Conservation (phyloP, 202 grass and related monocot genomes). For the Brachypodium distachyon region DNA sequence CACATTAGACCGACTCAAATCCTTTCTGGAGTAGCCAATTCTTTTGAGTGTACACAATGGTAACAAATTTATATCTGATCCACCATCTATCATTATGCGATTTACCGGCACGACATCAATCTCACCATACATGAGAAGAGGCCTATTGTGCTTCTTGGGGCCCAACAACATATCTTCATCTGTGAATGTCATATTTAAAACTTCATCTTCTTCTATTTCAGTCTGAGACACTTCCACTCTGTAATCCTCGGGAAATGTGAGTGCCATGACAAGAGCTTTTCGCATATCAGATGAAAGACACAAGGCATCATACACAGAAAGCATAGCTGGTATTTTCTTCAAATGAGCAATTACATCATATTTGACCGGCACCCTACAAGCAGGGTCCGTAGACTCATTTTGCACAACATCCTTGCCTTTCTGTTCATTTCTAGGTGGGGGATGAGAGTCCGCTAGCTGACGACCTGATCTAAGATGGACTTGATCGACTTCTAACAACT, state of each 20-base stretch:
- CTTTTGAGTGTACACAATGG: too few relatives aligned
- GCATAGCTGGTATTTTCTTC: slow-evolving; percentile 7
- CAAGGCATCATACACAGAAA: neutral
- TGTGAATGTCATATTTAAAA: too few relatives aligned
- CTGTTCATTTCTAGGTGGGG: neutral
- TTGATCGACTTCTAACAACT: neutral
- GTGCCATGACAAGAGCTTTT: neutral
- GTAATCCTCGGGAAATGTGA: neutral
- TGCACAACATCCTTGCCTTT: neutral
- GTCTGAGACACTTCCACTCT: neutral
- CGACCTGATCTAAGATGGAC: neutral
- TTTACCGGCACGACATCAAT: too few relatives aligned
- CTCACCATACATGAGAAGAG: too few relatives aligned
- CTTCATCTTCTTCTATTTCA: neutral
- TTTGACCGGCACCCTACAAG: neutral
- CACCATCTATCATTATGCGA: too few relatives aligned
- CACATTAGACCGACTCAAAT: too few relatives aligned
- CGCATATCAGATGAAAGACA: neutral
- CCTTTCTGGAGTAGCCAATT: too few relatives aligned
- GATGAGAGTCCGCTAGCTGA: neutral
- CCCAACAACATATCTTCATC: too few relatives aligned
- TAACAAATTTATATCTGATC: too few relatives aligned
- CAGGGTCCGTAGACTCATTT: neutral
- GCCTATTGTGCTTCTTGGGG: too few relatives aligned
- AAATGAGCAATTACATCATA: neutral